Conservation (phyloP, 495 filamentous ascomycete species). For the Glarea lozoyensis region DNA sequence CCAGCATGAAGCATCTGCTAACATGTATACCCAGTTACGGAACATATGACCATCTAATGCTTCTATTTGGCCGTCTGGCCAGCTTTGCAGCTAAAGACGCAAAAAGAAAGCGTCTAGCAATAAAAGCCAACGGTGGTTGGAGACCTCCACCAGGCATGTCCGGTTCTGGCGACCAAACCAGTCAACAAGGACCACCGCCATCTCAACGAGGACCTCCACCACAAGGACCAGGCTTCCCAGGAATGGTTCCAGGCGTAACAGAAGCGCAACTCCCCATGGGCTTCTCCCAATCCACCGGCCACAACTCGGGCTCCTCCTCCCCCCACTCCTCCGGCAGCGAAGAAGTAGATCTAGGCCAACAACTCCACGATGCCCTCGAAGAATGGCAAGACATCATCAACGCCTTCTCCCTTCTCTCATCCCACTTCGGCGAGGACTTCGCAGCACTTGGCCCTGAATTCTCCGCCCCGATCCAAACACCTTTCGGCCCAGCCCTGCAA, state of each 20-base stretch:
- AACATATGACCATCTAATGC: slow-evolving; percentile 73
- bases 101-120: slow-evolving; percentile 59
- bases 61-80: slow-evolving; percentile 74
- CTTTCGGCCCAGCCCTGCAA: slow-evolving; percentile 75
- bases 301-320: too few species aligned
- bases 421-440: slow-evolving; percentile 66
- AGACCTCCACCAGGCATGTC: slow-evolving; percentile 1
- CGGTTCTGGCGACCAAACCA: too few species aligned
- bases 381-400: slow-evolving; percentile 72
- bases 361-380: slow-evolving; percentile 57
- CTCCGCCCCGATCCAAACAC: slow-evolving; percentile 49
- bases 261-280: slow-evolving; percentile 46
- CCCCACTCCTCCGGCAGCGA: slow-evolving; percentile 29
- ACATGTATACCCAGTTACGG: slow-evolving; percentile 51
- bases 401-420: slow-evolving; percentile 58
- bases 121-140: slow-evolving; percentile 28
- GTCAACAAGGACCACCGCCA: not conserved
- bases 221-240: slow-evolving; percentile 44
- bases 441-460: slow-evolving; percentile 68
- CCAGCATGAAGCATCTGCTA: not conserved
- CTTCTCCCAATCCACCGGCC: slow-evolving; percentile 36
- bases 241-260: slow-evolving; percentile 51
- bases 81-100: slow-evolving; percentile 75
- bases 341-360: slow-evolving; percentile 46
- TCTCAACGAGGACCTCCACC: slow-evolving; percentile 13